Base-by-base conservation (phyloP, 345 rosid genomes). In the Populus davidiana region DNA sequence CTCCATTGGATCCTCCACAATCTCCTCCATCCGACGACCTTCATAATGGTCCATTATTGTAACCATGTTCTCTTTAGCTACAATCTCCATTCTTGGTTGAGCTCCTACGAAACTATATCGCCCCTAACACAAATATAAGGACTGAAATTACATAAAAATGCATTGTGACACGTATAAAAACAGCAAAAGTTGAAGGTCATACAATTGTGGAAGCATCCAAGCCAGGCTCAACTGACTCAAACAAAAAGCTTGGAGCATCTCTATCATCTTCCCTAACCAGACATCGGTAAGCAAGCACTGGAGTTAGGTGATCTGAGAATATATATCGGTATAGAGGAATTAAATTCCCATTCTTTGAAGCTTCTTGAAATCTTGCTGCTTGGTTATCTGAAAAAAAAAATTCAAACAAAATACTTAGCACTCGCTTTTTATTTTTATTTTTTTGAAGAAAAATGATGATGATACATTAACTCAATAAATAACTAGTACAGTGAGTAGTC, bases 201-300 rank as follows among this genome's bases (percentile, higher is more conserved):
- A 95, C 97, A 33, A 87, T 77, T 65, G 83, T 93, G 62, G 97
- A 91, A 78, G 82, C 88, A 80, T 81, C 83, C 6, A 81, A 69
- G 81, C 98, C 96, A 78, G 94, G 96, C 85, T 95, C 93, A 23
- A 92, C 99, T 1, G 98, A 90, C 81, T 95, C 99, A 6, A 90
- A 92, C 83, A 95, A 80, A 86, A 95, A 95, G 83, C 98, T 95
- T 0, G 99, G 98, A 81, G 99, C 96, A 75, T 95, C 98, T 78
- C 97, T 85, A 54, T 95, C 99, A 69, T 95, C 99, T 81, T 95
- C 96, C 86, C 89, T 92, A 25, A 95, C 98, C 81, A 93, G 84
- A 81, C 98, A 95, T 43, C 99, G 84, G 76, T 93, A 93, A 2
- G 97, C 98, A 17, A 95, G 84, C 79, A 95, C 92, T 0, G 97